Evolutionary conservation across 106 monocot genomes (phyloP).

Genomic region (Narthecium ossifragum): DNA sequence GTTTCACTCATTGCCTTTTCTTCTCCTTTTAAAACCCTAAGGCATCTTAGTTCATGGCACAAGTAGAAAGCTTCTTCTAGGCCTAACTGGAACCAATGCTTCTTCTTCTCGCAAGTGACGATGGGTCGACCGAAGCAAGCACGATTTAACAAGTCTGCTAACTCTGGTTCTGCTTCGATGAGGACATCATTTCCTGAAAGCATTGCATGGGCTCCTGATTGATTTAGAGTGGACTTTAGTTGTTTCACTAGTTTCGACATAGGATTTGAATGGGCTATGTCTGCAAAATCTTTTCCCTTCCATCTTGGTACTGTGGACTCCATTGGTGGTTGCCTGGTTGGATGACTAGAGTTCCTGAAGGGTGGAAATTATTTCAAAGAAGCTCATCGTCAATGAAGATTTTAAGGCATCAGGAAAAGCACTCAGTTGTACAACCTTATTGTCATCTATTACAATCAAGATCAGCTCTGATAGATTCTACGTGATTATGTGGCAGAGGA

Average conservation of each 20-base stretch:
- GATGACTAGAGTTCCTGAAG: no score
- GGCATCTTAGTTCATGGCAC: constrained; percentile 33
- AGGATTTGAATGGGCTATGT: constrained; percentile 47
- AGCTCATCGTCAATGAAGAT: no score
- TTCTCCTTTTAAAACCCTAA: constrained; percentile 19
- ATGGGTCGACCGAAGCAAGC: constrained; percentile 52
- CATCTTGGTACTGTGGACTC: constrained; percentile 49
- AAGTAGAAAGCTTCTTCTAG: constrained; percentile 73
- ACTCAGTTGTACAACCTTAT: no score
- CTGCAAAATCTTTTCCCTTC: constrained; percentile 61
- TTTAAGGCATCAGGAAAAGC: no score
- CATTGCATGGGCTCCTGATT: constrained; percentile 21
- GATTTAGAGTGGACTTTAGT: constrained; percentile 27
- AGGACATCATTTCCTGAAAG: constrained; percentile 20
- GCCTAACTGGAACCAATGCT: constrained; percentile 55
- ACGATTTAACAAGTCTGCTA: constrained; percentile 34
- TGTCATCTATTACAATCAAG: no score
- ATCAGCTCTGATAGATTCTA: no score
- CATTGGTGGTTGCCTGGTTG: constrained; percentile 13
- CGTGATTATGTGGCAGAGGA: no score
- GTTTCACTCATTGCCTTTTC: constrained; percentile 1
- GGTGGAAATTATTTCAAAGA: no score
- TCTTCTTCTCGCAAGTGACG: constrained; percentile 14
- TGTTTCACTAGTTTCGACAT: constrained; percentile 48
- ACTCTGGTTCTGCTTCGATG: constrained; percentile 21